These are phyloP conservation scores for Fulvia fulva DNA, from an alignment of 2,329 filamentous ascomycete species.

Conservation along the genomic window DNA sequence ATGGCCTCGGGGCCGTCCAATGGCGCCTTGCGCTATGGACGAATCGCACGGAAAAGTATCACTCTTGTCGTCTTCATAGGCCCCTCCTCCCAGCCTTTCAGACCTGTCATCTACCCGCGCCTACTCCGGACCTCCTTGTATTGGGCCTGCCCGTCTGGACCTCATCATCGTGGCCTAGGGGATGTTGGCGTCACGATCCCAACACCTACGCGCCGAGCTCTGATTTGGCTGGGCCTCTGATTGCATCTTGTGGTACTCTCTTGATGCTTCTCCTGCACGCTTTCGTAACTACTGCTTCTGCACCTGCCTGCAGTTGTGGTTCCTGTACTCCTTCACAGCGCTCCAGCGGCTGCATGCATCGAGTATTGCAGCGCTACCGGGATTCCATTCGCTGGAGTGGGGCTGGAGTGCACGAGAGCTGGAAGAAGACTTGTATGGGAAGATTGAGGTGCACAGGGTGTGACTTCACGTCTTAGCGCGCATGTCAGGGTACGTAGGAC, in stretches of 20 bases:
- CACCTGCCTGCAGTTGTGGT: slow-evolving; percentile 22
- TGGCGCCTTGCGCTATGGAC: slow-evolving; percentile 20
- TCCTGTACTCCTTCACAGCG: slow-evolving; percentile 18
- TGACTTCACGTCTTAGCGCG: slow-evolving; percentile 31
- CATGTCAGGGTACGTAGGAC: slow-evolving; percentile 32
- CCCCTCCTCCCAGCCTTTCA: slow-evolving; percentile 28
- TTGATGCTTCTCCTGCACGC: slow-evolving; percentile 20
- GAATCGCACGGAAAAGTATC: slow-evolving; percentile 25
- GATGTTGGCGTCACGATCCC: slow-evolving; percentile 7
- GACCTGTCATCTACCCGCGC: slow-evolving; percentile 29
- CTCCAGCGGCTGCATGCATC: slow-evolving; percentile 42
- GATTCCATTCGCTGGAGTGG: slow-evolving; percentile 23
- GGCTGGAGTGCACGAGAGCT: slow-evolving; percentile 26
- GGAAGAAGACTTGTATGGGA: slow-evolving; percentile 15
- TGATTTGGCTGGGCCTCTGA: slow-evolving; percentile 26
- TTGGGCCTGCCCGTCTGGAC: slow-evolving; percentile 16
- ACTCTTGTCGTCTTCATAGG: slow-evolving; percentile 26
- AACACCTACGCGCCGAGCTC: slow-evolving; percentile 29
- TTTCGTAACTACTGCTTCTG: slow-evolving; percentile 22
- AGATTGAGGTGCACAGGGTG: slow-evolving; percentile 21
- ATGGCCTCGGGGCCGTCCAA: slow-evolving; percentile 15
- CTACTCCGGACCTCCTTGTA: slow-evolving; percentile 7
- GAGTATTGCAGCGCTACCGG: slow-evolving; percentile 21
- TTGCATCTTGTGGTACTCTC: slow-evolving; percentile 20
- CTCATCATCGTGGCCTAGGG: slow-evolving; percentile 8